Percentiles rank a stretch among this genome's conserved stretches.
Evolutionary conservation across 2,329 filamentous ascomycete species (phyloP).

Genomic region (Colletotrichum lindemuthianum): DNA sequence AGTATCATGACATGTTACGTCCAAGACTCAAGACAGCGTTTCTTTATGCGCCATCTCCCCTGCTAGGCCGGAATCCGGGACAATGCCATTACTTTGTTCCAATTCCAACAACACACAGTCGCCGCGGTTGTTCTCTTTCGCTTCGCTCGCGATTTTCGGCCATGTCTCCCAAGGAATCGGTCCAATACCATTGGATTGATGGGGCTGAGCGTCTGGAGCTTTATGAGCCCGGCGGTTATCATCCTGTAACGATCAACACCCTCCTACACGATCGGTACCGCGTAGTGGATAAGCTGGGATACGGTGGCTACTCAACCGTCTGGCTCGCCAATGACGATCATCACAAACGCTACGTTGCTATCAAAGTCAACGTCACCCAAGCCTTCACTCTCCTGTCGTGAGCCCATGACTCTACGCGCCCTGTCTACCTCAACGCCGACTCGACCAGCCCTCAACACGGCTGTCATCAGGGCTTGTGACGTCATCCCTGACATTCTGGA

Average conservation of each 20-base stretch:
- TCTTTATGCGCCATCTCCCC: neutral
- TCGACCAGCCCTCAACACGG: neutral
- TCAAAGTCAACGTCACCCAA: constrained; percentile 42
- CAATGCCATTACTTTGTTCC: neutral
- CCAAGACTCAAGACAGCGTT: neutral
- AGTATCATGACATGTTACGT: neutral
- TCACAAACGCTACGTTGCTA: constrained; percentile 40
- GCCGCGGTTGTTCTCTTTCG: neutral
- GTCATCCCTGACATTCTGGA: constrained; percentile 32
- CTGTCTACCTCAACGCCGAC: neutral
- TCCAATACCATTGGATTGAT: neutral
- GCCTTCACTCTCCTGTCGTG: neutral
- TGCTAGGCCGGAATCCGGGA: neutral
- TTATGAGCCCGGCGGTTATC: neutral
- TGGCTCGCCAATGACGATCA: constrained; percentile 51
- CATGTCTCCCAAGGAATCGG: neutral
- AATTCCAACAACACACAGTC: too few relatives aligned
- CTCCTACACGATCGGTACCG: constrained; percentile 44
- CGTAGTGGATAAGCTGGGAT: constrained; percentile 51
- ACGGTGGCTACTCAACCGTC: constrained; percentile 50
- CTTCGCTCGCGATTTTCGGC: neutral
- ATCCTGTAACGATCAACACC: neutral
- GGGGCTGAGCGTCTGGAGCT: neutral
- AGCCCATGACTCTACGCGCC: neutral
- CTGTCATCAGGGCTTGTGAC: neutral